Evolutionary conservation across 1,139 yeast genomes (phyloP).

Genomic region (Candida frijolesensis): DNA sequence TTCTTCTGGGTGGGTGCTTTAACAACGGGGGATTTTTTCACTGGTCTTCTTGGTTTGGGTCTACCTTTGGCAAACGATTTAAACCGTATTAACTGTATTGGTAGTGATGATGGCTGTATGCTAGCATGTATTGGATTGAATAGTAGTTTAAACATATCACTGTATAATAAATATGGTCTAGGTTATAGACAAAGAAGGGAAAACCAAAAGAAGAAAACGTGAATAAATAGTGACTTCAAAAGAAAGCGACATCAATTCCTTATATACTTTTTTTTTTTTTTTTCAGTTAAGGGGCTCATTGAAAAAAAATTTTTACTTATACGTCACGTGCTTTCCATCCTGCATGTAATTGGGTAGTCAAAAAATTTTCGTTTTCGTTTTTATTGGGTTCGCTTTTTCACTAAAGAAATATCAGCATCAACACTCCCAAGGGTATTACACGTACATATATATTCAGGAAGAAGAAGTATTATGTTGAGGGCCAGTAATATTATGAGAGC

Average conservation of each 20-base stretch:
- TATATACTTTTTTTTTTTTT: background rate
- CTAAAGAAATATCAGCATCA: background rate
- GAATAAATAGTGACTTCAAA: background rate
- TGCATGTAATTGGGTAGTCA: no score
- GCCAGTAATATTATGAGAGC: background rate
- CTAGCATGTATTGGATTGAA: background rate
- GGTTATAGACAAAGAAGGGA: background rate
- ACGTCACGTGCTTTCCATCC: no score
- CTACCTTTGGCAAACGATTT: background rate
- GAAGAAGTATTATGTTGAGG: background rate
- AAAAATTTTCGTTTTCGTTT: background rate
- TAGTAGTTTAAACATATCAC: slow-evolving; percentile 2
- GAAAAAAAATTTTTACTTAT: background rate
- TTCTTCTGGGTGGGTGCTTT: no score
- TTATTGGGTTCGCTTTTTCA: background rate
- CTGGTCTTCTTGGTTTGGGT: background rate
- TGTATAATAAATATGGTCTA: background rate
- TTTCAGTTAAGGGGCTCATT: background rate
- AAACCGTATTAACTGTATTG: slow-evolving; percentile 3
- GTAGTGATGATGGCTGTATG: background rate
- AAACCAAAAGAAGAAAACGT: background rate
- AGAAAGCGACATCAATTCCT: background rate
- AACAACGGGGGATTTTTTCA: background rate
- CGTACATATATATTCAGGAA: no score
- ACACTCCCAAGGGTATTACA: no score